Evolutionary conservation across 345 rosid species (phyloP), one percentile per base, ranked within the genome.

Genomic region (Populus deltoides): DNA sequence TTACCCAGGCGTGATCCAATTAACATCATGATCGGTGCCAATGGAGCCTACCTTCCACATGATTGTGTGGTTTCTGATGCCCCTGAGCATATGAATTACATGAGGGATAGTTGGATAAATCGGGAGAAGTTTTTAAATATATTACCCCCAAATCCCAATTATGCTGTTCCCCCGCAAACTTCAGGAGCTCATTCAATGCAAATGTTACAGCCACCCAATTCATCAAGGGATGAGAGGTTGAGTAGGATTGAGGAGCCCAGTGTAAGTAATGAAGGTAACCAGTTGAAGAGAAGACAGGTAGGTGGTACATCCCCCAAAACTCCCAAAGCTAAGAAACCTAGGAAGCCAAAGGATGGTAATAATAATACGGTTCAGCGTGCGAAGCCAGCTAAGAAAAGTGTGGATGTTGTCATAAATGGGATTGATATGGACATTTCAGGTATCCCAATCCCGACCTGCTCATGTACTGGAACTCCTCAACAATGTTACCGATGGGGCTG

Each of bases 401-500:
- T 90, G 87, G 94, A 94, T 16, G 86, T 96, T 73, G 92, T 88
- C 10, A 91, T 96, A 10, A 93, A 94, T 70, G 98, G 98, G 62
- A 87, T 91, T 68, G 92, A 84, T 43, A 90, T 92, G 97, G 99
- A 96, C 83, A 91, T 93, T 77, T 91, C 98, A 0, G 90, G 93
- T 75, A 86, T 94, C 77, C 95, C 98, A 2, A 92, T 90, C 63
- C 98, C 98, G 17, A 92, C 93, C 57, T 94, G 98, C 86, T 88
- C 99, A 0, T 96, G 99, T 80, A 96, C 99, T n/a, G 99, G 98
- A 80, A 68, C 84, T 74, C 89, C 98, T 38, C 98, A 91, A 87
- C 99, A 93, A 70, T 96, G 99, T 72, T 96, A 96, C 78, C 91
- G 98, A 45, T 96, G 99, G 99, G 99, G 99, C 36, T 92, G 98